A percentile compares a stretch with the other conserved stretches of the same genome.
These are phyloP conservation scores for Cicer chorassanicum DNA, from an alignment of 306 rosid species.

Conservation along the genomic window DNA sequence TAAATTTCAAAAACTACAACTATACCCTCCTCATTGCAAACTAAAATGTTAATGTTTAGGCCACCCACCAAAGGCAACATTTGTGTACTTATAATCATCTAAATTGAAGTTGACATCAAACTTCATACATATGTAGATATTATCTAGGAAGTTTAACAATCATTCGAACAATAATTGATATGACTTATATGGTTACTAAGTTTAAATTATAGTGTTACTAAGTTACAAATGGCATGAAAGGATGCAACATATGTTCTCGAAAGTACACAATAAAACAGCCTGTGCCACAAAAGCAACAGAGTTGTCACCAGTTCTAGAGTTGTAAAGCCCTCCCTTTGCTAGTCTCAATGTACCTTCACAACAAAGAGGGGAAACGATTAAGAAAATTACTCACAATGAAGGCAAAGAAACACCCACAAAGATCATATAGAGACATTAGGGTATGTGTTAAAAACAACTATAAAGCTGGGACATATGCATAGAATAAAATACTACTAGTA, in stretches of 20 bases:
- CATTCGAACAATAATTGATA: no score
- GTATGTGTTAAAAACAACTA: neutral
- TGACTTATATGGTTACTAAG: no score
- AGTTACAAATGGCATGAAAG: conserved; percentile 97
- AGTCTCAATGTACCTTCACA: conserved; percentile 88
- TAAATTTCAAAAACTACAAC: no score
- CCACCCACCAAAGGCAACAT: no score
- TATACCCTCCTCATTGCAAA: no score
- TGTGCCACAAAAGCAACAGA: conserved; percentile 67
- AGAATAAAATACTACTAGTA: neutral
- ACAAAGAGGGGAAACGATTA: conserved; percentile 21
- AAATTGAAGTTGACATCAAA: no score
- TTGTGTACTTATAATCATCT: no score
- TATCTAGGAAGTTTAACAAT: no score
- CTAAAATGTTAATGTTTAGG: no score
- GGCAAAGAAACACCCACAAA: conserved; percentile 27
- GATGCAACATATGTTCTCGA: conserved; percentile 83
- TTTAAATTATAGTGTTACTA: conserved; percentile 38
- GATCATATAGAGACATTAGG: neutral
- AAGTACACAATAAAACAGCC: conserved; percentile 86
- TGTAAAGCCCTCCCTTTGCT: conserved; percentile 85
- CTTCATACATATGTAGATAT: no score
- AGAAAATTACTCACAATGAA: conserved; percentile 31
- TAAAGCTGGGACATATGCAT: neutral
- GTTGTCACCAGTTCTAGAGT: conserved; percentile 60